Base-by-base conservation (phyloP, 768 basidiomycete genomes). In the Trametes meyenii region DNA sequence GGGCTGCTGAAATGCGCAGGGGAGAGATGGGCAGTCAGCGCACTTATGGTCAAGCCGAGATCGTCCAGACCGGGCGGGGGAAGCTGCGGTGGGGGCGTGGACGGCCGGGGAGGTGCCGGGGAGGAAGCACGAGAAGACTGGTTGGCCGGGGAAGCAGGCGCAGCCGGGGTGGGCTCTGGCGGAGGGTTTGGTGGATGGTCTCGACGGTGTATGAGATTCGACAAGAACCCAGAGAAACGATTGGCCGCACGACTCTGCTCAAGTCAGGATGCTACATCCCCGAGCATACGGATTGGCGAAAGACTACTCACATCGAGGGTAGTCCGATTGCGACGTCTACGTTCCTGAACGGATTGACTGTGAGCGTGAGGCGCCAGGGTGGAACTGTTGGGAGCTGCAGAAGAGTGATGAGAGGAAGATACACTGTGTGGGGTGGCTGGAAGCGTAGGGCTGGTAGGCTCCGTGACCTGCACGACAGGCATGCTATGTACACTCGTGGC, bases 211-310 rank as follows among this genome's bases (percentile, higher is more conserved):
- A 94, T 89, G 60, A 94, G 80, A 67, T 84, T 85, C 16, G 84
- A 87, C 72, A 93, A 86, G 74, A 94, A 94, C n/a, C 92, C 92
- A 24, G 92, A 94, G 33, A 94, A 78, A 29, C 92, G 82, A 70
- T 87, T 91, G 26, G 87, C 81, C 40, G 87, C 76, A 58, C 90
- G 86, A 61, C 75, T 73, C 82, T 87, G 55, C 17, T 61, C 21
- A 44, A 51, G 62, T 68, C 63, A 69, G 68, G 43, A 2, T 26
- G 29, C 40, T 19, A 50, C 49, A 45, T 55, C 52, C 38, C 29
- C 26, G 48, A 42, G 29, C 49, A 51, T 63, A 49, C 50, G 44
- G 61, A 8, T 58, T 43, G 56, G 51, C 21, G 12, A 40, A 3
- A n/a, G 36, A 46, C 59, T 51, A 74, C 81, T 69, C 69, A 92